Base-by-base conservation (phyloP, 257 asterid genomes). In the Galeopsis tetrahit region DNA sequence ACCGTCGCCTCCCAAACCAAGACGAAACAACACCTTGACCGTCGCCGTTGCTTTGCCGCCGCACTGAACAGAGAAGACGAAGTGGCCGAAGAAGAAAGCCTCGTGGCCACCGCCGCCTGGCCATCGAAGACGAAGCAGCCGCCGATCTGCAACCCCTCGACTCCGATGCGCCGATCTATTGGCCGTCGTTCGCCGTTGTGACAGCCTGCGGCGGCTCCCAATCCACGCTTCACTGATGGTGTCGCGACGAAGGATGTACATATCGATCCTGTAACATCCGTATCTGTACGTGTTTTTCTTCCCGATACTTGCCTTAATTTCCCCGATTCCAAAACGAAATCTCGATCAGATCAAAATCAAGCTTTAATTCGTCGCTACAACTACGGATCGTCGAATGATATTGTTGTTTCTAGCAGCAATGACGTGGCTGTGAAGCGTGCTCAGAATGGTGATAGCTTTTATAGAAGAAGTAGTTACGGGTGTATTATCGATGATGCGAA, bases 161-260 rank as follows among this genome's bases (percentile, higher is more conserved):
- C n/a, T n/a, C n/a, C n/a, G n/a, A n/a, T n/a, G n/a, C n/a, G n/a
- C n/a, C n/a, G n/a, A n/a, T n/a, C n/a, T n/a, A n/a, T n/a, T n/a
- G n/a, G n/a, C n/a, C n/a, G n/a, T n/a, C n/a, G n/a, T n/a, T n/a
- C n/a, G n/a, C n/a, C n/a, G n/a, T n/a, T n/a, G n/a, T n/a, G n/a
- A n/a, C n/a, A n/a, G n/a, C n/a, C 95, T 5, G 70, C 86, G 43
- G 89, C 90, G 7, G 85, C 98, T 13, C 79, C 91, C 0, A 88
- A 87, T 65, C 98, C 97, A 13, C 71, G 87, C 15, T 93, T 93
- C 77, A 75, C 91, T 40, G 97, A 93, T 63, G 96, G 96, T 11
- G 98, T 93, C 28, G 97, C 97, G 67, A 88, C 98, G 55, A 93
- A 93, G 76, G 97, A 93, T 39, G 84, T 88, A 17, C 97, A 93